Base-by-base conservation (phyloP, 768 basidiomycete species). In the Lenzites betulinus region DNA sequence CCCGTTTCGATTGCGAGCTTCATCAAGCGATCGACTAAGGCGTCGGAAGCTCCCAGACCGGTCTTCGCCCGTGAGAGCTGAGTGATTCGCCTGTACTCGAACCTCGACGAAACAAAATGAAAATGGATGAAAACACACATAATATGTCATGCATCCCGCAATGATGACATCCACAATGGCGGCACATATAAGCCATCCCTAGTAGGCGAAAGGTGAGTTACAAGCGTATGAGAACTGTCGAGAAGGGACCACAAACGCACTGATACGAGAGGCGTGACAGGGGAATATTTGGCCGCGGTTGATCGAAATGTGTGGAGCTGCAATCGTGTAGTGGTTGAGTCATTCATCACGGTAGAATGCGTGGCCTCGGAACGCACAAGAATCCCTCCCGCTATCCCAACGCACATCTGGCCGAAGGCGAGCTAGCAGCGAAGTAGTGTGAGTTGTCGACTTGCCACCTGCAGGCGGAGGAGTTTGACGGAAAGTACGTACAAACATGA, bases 121-220 rank as follows among this genome's bases (percentile, higher is more conserved):
- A 33, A 12, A 42, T 18, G n/a, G 25, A 42, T 18, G n/a, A 16
- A 25, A 25, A 44, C 62, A 9, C 46, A 63, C 62, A 5, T 48
- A n/a, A 11, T 28, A 30, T 7, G 62, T 59, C 62, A 63, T 63
- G 9, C 35, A 18, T 3, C 26, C 44, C 15, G 62, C 62, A 28
- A 63, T 63, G 38, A 63, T 36, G 26, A 54, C 26, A 30, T 63
- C 62, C 9, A 53, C 51, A 6, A 57, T 4, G n/a, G 56, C 55
- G 8, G 30, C 39, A 11, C 50, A 23, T 9, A 15, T 43, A 15
- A 54, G 56, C 48, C 50, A 58, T 30, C 22, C 46, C 55, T 54
- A 44, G 18, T 54, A 44, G 18, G 1, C 20, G 9, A 26, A 3
- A 26, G 26, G 33, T 22, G 4, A 20, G 38, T 39, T 8, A 39